phyloP scores from a whole-genome alignment of 2,329 filamentous ascomycete genomes.

The Cercospora sp. region DNA sequence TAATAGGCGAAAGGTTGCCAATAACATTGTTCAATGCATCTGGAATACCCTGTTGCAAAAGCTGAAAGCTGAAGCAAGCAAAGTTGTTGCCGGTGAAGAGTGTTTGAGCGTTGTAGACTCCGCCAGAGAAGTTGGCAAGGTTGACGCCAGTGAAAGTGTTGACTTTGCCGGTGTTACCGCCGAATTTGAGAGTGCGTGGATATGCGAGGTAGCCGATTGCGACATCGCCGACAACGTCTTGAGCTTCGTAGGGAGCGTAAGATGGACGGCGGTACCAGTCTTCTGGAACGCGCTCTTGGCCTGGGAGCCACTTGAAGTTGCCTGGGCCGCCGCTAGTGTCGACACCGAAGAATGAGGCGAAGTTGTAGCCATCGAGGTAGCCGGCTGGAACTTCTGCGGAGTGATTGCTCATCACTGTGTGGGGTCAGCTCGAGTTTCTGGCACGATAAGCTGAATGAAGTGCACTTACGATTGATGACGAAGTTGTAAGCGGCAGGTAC shows the following conservation, averaged over 20 bases:
- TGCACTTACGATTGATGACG: constrained; percentile 27
- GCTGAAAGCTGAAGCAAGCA: constrained; percentile 28
- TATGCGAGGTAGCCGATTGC: constrained; percentile 22
- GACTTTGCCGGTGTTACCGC: constrained; percentile 38
- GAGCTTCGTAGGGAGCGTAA: constrained; percentile 23
- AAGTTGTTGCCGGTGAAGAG: constrained; percentile 24
- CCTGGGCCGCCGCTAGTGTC: constrained; percentile 20
- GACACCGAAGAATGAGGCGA: constrained; percentile 30
- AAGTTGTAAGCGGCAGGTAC: constrained; percentile 34
- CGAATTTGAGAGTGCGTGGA: constrained; percentile 29
- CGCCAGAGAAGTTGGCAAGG: constrained; percentile 41
- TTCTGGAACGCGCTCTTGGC: constrained; percentile 30
- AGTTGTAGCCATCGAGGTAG: constrained; percentile 28
- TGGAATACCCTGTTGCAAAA: constrained; percentile 39
- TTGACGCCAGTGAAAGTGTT: constrained; percentile 42
- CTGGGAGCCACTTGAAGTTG: constrained; percentile 23
- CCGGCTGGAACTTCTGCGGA: constrained; percentile 24
- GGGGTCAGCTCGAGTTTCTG: constrained; percentile 19
- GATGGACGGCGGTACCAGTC: constrained; percentile 29
- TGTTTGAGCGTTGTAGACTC: constrained; percentile 43
- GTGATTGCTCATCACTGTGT: constrained; percentile 28
- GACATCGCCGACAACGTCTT: constrained; percentile 24
- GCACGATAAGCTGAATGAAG: neutral
- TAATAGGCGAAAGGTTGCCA: constrained; percentile 22
- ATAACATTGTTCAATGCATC: constrained; percentile 26